A percentile compares a stretch with the other conserved stretches of the same genome.
Conservation (phyloP, 2,329 filamentous ascomycete species). For the Colletotrichum chrysophilum region DNA sequence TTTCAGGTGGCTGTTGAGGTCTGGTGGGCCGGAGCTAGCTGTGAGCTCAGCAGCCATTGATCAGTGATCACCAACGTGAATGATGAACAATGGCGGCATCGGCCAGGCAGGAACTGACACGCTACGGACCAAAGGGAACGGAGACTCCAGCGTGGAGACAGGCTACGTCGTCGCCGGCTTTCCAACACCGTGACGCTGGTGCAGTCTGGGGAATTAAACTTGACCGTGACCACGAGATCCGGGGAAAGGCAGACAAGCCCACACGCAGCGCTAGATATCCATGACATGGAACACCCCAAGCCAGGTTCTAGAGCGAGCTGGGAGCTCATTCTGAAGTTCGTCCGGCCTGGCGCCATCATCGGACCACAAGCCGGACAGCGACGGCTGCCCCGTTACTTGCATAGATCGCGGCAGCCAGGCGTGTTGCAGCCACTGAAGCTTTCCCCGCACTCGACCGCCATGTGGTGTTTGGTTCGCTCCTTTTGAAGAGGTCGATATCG, state of each 20-base stretch:
- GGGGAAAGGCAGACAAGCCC: background rate
- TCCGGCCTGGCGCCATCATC: slow-evolving; percentile 8
- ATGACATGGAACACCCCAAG: background rate
- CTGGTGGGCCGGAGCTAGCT: background rate
- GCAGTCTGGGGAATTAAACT: slow-evolving; percentile 13
- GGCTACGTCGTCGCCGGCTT: background rate
- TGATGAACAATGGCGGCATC: background rate
- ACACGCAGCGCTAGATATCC: background rate
- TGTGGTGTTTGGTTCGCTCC: slow-evolving; percentile 4
- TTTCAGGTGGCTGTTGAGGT: background rate
- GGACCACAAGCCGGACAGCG: background rate
- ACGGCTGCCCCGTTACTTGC: background rate
- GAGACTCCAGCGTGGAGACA: background rate
- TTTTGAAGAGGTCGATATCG: background rate
- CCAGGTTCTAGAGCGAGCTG: background rate
- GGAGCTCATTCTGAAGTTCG: background rate
- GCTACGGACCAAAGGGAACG: background rate
- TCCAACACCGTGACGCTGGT: background rate
- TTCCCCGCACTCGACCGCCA: slow-evolving; percentile 6
- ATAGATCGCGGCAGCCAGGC: background rate
- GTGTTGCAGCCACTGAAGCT: background rate
- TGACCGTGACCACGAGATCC: background rate
- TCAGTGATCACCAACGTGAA: background rate
- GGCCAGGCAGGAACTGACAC: background rate
- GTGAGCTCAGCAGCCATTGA: background rate